Evolutionary conservation across 345 rosid genomes (phyloP).

Genomic region (Salix koriyanagi): DNA sequence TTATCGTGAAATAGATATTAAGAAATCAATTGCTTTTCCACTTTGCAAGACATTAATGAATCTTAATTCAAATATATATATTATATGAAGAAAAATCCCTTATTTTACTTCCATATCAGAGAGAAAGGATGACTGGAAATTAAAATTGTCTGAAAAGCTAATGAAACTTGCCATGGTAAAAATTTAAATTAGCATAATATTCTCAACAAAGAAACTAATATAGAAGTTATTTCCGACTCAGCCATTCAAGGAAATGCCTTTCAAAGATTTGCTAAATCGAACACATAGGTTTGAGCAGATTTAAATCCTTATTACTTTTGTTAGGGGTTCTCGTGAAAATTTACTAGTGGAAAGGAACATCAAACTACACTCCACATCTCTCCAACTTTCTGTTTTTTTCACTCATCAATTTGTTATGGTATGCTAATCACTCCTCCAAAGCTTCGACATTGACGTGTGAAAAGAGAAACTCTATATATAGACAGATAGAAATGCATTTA

Average conservation of each 20-base stretch:
- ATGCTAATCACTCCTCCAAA: too few relatives aligned
- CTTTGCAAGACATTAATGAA: not conserved
- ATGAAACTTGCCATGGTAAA: not conserved
- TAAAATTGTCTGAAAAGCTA: not conserved
- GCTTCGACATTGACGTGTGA: too few relatives aligned
- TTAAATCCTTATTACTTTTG: too few relatives aligned
- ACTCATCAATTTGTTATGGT: too few relatives aligned
- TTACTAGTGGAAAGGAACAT: too few relatives aligned
- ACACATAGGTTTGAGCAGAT: too few relatives aligned
- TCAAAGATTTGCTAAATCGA: too few relatives aligned
- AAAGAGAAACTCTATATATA: too few relatives aligned
- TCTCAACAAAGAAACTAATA: not conserved
- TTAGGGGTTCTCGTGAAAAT: too few relatives aligned
- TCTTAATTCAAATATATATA: not conserved
- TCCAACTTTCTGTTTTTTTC: too few relatives aligned
- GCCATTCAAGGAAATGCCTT: slow-evolving; percentile 52
- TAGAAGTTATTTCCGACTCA: slow-evolving; percentile 22
- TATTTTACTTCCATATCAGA: not conserved
- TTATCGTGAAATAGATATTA: slow-evolving; percentile 57
- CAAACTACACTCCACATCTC: too few relatives aligned
- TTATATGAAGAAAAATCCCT: not conserved
- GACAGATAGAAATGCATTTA: too few relatives aligned
- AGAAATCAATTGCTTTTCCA: slow-evolving; percentile 14
- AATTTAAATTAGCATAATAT: not conserved
- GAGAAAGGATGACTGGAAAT: not conserved